Evolutionary conservation across 768 basidiomycete genomes (phyloP), one percentile per base, ranked within the genome.

Genomic region (Amanita pseudoporphyria): DNA sequence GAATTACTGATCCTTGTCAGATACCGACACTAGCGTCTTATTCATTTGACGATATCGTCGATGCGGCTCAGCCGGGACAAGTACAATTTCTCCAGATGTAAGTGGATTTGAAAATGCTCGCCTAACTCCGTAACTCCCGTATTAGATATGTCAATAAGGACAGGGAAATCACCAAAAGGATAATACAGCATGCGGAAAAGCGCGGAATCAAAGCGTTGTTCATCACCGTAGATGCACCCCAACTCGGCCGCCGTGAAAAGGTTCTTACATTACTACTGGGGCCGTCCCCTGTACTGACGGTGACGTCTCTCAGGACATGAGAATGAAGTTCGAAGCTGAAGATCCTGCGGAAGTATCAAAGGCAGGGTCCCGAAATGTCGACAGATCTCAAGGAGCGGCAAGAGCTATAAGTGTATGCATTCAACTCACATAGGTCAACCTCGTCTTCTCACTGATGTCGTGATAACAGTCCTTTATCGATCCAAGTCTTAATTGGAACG

Each of bases 201-300:
- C 79, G 92, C 22, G 95, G 95, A 2, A 78, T 99, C 60, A 94
- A 92, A 63, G 95, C 77, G 3, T 70, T 98, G 10, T 97, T 98
- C 66, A 96, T 98, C 62, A 97, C 95, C 0, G 95, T 98, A 22
- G 95, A 98, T 67, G 95, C 95, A 0, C 95, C 95, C 5, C 93
- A 96, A 57, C 81, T 98, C 9, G 95, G 95, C 38, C 79, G 93
- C 10, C 77, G 94, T 52, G 93, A 95, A 64, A 93, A 94, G 68
- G 80, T 70, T 48, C 37, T 26, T 19, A 7, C 33, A 16, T 22
- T 38, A 38, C 35, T 5, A 21, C 22, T 28, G 7, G 26, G 7
- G 26, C 7, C 7, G 26, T 28, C 7, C 7, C 26, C 7, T 32
- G 7, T 28, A 5, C 13, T 13, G 3, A 13, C 39, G 32, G 26